phyloP scores from a whole-genome alignment of 1,139 yeast species.

The Geotrichum reessii region DNA sequence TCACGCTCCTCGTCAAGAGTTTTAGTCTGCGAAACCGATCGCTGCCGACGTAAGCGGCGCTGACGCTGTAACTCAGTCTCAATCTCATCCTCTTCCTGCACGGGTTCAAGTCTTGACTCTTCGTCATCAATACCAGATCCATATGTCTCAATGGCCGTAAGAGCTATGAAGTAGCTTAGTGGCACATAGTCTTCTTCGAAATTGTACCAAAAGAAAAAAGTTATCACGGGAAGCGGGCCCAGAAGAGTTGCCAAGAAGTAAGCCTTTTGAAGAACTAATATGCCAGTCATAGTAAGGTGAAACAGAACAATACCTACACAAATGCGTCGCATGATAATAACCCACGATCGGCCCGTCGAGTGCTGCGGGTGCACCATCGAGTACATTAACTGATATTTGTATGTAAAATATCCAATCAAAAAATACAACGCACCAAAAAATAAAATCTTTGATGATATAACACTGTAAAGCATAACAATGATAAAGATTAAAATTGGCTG shows the following conservation, averaged over 20 bases:
- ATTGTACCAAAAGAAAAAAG: slow-evolving; percentile 66
- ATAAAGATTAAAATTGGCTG: slow-evolving; percentile 72
- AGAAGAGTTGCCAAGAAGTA: slow-evolving; percentile 65
- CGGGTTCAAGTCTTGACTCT: background rate
- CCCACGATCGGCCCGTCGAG: slow-evolving; percentile 87
- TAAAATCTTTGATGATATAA: slow-evolving; percentile 68
- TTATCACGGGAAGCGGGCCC: slow-evolving; percentile 67
- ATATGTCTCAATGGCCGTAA: slow-evolving; percentile 49
- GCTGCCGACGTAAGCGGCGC: slow-evolving; percentile 13
- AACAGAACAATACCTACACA: slow-evolving; percentile 66
- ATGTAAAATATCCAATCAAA: slow-evolving; percentile 66
- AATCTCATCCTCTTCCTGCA: slow-evolving; percentile 2
- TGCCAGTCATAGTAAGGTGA: slow-evolving; percentile 89
- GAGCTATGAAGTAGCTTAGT: slow-evolving; percentile 75
- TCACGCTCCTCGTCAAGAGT: slow-evolving; percentile 69
- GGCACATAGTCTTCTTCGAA: slow-evolving; percentile 80
- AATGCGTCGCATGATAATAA: slow-evolving; percentile 66
- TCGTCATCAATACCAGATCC: slow-evolving; percentile 21
- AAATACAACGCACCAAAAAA: slow-evolving; percentile 71
- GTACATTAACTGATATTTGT: slow-evolving; percentile 73
- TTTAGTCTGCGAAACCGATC: slow-evolving; percentile 27
- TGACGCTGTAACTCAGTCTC: slow-evolving; percentile 18
- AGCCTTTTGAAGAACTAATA: slow-evolving; percentile 72
- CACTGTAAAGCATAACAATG: slow-evolving; percentile 70
- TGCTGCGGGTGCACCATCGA: slow-evolving; percentile 84